Evolutionary conservation across 768 basidiomycete species (phyloP).

Genomic region (Trametes meyenii): DNA sequence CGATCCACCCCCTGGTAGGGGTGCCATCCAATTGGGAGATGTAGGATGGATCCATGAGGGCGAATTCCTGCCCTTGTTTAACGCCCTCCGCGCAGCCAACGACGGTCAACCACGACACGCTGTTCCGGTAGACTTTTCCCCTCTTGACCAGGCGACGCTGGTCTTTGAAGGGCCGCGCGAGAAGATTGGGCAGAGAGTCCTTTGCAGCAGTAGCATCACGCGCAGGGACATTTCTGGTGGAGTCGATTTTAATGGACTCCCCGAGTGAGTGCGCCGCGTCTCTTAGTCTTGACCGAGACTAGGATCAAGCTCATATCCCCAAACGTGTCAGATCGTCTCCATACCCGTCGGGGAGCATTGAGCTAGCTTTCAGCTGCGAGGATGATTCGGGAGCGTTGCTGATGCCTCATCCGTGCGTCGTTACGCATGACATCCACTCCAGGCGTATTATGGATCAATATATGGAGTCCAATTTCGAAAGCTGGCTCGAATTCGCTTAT

Average conservation of each 20-base stretch:
- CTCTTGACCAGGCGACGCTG: not conserved
- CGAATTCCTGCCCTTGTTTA: not conserved
- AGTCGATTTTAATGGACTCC: not conserved
- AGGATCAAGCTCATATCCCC: too few relatives aligned
- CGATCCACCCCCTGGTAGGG: not conserved
- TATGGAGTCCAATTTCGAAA: conserved; percentile 7
- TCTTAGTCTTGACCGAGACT: too few relatives aligned
- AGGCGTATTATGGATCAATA: not conserved
- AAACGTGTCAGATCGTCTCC: too few relatives aligned
- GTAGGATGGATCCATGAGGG: not conserved
- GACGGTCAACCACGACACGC: not conserved
- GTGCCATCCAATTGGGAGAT: conserved; percentile 24
- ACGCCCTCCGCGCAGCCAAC: not conserved
- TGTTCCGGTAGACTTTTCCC: not conserved
- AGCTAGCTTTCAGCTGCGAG: not conserved
- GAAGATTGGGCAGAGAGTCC: not conserved
- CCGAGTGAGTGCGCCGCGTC: too few relatives aligned
- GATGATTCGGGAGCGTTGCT: not conserved
- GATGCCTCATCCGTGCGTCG: not conserved
- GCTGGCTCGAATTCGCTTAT: conserved; percentile 12
- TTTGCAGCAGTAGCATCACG: conserved; percentile 7
- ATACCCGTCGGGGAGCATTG: too few relatives aligned
- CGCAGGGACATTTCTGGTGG: not conserved
- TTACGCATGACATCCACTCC: not conserved
- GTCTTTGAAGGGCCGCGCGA: not conserved